phyloP scores from a whole-genome alignment of 805 yeast species.

The Sugiyamaella floridensis region DNA sequence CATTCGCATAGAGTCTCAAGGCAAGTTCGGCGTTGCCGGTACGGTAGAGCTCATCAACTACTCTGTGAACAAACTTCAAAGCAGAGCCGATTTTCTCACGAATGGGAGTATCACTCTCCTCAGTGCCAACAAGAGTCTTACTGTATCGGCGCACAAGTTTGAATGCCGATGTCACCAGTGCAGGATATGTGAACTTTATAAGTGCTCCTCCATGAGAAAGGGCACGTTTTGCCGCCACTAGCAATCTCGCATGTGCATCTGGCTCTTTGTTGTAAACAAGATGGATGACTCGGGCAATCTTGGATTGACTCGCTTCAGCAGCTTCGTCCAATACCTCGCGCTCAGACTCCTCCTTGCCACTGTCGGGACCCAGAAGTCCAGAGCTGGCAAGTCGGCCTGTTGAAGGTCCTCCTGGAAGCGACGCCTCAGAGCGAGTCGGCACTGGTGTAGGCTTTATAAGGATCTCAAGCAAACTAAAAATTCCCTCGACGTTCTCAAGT shows the following conservation, averaged over 20 bases:
- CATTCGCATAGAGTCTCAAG: constrained; percentile 45
- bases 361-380: not conserved
- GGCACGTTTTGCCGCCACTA: constrained; percentile 41
- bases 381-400: constrained; percentile 1
- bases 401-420: constrained; percentile 22
- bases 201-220: constrained; percentile 49
- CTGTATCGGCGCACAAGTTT: constrained; percentile 47
- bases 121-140: not conserved
- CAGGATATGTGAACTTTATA: constrained; percentile 64
- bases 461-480: constrained; percentile 52
- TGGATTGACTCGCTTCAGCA: constrained; percentile 26
- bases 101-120: constrained; percentile 14
- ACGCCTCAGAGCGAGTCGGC: constrained; percentile 23
- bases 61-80: constrained; percentile 68
- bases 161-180: constrained; percentile 58
- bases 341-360: not conserved
- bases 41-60: constrained; percentile 55
- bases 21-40: constrained; percentile 34
- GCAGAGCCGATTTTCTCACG: constrained; percentile 37
- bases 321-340: constrained; percentile 12
- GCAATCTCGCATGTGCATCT: constrained; percentile 39
- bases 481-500: constrained; percentile 47
- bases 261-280: constrained; percentile 48
- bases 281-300: constrained; percentile 62
- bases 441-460: constrained; percentile 35